These are phyloP conservation scores for Pleurotus tuber-regium DNA, from an alignment of 768 basidiomycete genomes.

Conservation along the genomic window DNA sequence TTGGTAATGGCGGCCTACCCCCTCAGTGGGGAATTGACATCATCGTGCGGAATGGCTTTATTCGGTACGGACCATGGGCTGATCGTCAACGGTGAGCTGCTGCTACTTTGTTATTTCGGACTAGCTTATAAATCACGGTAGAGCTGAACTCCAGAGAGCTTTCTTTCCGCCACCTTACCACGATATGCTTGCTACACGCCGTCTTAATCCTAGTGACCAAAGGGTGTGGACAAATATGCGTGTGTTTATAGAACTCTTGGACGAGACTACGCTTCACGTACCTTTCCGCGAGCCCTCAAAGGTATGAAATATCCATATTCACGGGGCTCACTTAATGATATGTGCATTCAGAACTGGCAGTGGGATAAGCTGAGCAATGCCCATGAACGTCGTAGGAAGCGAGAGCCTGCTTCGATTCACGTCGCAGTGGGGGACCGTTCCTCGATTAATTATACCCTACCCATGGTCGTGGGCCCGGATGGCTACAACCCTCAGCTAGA, in stretches of 20 bases:
- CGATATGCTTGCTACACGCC: conserved; percentile 51
- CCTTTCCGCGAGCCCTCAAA: conserved; percentile 93
- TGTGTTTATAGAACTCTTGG: conserved; percentile 77
- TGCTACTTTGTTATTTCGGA: background rate
- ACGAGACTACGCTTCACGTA: conserved; percentile 74
- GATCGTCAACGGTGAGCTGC: conserved; percentile 77
- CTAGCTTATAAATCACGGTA: conserved; percentile 23
- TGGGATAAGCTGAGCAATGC: conserved; percentile 68
- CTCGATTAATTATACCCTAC: conserved; percentile 80
- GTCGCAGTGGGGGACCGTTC: conserved; percentile 77
- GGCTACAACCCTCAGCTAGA: conserved; percentile 84
- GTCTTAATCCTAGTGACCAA: conserved; percentile 71
- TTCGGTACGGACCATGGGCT: conserved; percentile 95
- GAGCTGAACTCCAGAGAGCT: conserved; percentile 70
- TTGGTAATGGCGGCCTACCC: conserved; percentile 83
- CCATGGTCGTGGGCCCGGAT: conserved; percentile 67
- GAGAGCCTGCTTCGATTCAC: conserved; percentile 72
- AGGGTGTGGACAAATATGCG: conserved; percentile 83
- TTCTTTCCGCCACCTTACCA: conserved; percentile 86
- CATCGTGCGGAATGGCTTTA: conserved; percentile 66
- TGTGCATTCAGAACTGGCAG: conserved; percentile 73
- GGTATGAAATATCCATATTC: conserved; percentile 31
- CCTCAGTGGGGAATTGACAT: conserved; percentile 96
- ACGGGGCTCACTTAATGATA: conserved; percentile 9
- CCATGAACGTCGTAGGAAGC: conserved; percentile 48